phyloP scores from a whole-genome alignment of 192 early-diverging fungal genomes.

The Entophlyctis luteolus region DNA sequence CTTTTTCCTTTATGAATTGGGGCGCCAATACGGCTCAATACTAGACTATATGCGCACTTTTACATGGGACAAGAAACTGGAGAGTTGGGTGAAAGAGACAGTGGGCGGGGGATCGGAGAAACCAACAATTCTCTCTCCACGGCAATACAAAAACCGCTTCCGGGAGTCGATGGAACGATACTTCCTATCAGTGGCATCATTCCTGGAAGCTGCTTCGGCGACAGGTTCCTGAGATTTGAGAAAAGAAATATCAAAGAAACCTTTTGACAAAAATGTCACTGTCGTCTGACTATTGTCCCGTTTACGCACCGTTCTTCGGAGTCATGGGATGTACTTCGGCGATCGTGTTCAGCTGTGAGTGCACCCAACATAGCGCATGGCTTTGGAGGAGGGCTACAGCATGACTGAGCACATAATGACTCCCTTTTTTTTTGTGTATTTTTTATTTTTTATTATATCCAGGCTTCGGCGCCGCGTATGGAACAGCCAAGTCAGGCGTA shows the following conservation, averaged over 20 bases:
- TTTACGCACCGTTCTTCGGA: slow-evolving; percentile 94
- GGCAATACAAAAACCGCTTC: slow-evolving; percentile 90
- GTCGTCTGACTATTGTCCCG: slow-evolving; percentile 62
- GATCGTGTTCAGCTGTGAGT: slow-evolving; percentile 68
- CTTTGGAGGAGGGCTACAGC: not conserved
- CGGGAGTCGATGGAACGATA: slow-evolving; percentile 88
- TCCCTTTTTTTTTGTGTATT: not conserved
- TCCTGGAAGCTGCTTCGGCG: slow-evolving; percentile 5
- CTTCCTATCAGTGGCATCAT: slow-evolving; percentile 74
- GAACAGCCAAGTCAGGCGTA: slow-evolving; percentile 95
- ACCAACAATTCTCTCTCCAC: slow-evolving; percentile 94
- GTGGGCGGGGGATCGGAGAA: slow-evolving; percentile 87
- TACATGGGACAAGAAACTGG: slow-evolving; percentile 98
- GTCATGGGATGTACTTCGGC: slow-evolving; percentile 86
- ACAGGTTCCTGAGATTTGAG: not conserved
- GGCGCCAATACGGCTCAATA: not conserved
- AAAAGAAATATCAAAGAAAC: not conserved
- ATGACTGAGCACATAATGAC: not conserved
- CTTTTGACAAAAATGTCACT: slow-evolving; percentile 17
- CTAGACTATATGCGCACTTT: slow-evolving; percentile 93
- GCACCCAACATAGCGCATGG: not conserved
- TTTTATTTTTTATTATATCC: not conserved
- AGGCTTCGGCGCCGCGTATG: slow-evolving; percentile 96
- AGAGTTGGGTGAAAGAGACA: slow-evolving; percentile 96
- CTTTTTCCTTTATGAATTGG: not conserved